Evolutionary conservation across 129 eudicot species (phyloP), one percentile per base, ranked within the genome.

Genomic region (Pittosporum tobira): DNA sequence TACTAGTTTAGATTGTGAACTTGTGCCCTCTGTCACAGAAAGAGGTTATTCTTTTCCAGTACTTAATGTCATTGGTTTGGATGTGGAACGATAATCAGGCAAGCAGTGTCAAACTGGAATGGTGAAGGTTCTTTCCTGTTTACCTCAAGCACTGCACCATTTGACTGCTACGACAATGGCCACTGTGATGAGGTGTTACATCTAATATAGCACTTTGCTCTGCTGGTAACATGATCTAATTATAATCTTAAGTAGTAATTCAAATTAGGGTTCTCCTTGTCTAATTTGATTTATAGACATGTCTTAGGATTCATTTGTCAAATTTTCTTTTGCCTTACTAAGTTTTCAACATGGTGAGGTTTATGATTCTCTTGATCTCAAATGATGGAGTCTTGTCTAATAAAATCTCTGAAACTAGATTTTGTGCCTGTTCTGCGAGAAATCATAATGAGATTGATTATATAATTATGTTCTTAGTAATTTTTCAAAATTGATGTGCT

Each of bases 81-180:
- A 52, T 67, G 9, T 49, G 28, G 24, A 44, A 62, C 38, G 2
- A 31, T 55, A 30, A 47, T 23, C 66, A 89, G 97, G 73, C 93
- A 75, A 71, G 86, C 88, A 25, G 74, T 80, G 27, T 82, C 77
- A 63, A 65, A 73, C 46, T 89, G 97, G 97, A 85, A 80, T 52
- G 97, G 97, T 30, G 82, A 85, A 46, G 95, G 97, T 43, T 85
- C 85, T 61, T 89, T 89, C 66, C 66, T 85, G 15, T 89, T 89
- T 72, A 89, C 97, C 43, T 89, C 97, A 68, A 89, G 97, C 84
- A 77, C 95, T 59, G 95, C 93, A 64, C 86, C 85, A 50, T 82
- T 77, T 73, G 95, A 82, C 71, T 74, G 97, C 72, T 59, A 54
- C 24, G 95, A 89, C 70, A 89, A 89, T 67, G 97, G 97, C 63